These are phyloP conservation scores for Cercospora sesami DNA, from an alignment of 2,329 filamentous ascomycete genomes.

Conservation along the genomic window DNA sequence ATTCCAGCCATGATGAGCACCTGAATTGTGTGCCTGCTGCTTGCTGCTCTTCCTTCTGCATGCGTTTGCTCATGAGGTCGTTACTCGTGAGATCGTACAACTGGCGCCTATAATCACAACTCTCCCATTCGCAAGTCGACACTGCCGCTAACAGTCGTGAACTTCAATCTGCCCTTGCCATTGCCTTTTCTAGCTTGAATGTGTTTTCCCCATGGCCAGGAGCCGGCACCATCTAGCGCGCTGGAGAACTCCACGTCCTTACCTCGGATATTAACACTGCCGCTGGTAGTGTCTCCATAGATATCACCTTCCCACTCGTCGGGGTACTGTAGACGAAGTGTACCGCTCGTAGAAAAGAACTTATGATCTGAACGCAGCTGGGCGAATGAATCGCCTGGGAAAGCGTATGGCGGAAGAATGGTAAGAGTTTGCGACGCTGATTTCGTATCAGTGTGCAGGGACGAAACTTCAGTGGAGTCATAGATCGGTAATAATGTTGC, in stretches of 20 bases:
- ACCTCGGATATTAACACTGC: constrained; percentile 43
- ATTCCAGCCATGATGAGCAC: neutral
- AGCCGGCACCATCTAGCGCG: constrained; percentile 30
- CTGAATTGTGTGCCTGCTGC: neutral
- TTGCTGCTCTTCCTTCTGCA: neutral
- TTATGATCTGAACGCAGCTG: constrained; percentile 41
- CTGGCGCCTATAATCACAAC: neutral
- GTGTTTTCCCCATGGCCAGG: constrained; percentile 33
- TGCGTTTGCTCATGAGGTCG: neutral
- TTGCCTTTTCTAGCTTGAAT: constrained; percentile 45
- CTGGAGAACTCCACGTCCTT: constrained; percentile 39
- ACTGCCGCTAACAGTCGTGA: constrained; percentile 36
- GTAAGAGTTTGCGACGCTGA: constrained; percentile 41
- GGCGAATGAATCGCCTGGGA: constrained; percentile 21
- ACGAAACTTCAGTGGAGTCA: constrained; percentile 27
- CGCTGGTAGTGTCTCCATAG: constrained; percentile 41
- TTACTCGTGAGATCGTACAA: neutral
- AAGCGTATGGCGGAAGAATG: constrained; percentile 39
- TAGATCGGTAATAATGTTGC: constrained; percentile 42
- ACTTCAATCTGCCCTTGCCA: constrained; percentile 38
- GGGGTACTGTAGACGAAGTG: constrained; percentile 44
- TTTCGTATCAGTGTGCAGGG: constrained; percentile 39
- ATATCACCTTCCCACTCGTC: constrained; percentile 46
- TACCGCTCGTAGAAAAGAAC: constrained; percentile 36
- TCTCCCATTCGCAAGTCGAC: constrained; percentile 32